Base-by-base conservation (phyloP, 805 yeast genomes). In the Jamesozyma gamospora region DNA sequence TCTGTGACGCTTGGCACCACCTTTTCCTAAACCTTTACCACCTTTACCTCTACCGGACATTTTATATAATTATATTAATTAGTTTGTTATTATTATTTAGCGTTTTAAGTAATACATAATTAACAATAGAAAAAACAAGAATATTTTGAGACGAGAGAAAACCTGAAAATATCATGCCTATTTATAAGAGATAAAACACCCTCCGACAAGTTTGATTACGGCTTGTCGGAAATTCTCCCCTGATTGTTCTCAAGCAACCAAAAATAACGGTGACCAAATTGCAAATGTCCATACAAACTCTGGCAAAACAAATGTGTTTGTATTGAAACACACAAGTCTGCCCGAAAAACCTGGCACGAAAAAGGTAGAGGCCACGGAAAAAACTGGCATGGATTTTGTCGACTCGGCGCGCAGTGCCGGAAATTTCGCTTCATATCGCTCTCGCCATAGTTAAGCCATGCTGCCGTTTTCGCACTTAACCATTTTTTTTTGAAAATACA, bases 11-110 rank as follows among this genome's bases (percentile, higher is more conserved):
- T 90, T 90, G 63, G 98, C 98, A 76, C 98, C 98, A 74, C 96
- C 97, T 76, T 92, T 92, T 65, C 98, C 98, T 62, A 92, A 79
- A 74, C 98, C 98, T 84, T 92, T 92, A 66, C 97, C 98, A 67
- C 97, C 97, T 86, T 92, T 90, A 65, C 98, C 98, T 79, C 96
- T 88, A 69, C 97, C 96, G 67, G 96, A 86, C 95, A 87, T 86
- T 65, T 15, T 50, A 41, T 37, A 29, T 42, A 36, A 39, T 37
- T 39, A 39, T 25, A n/a, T 27, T 27, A 12, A 27, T 27, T 27
- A 12, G 10, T 12, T 27, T 6, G 10, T 27, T 27, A 27, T 10
- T 29, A 10, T 29, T 4, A 17, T 29, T 29, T 10, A 17, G 16
- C 4, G 4, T 10, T n/a, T n/a, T 6, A 21, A 21, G 8, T 21